A percentile compares a stretch with the other conserved stretches of the same genome.
Evolutionary conservation across 805 yeast species (phyloP).

Genomic region (Schwanniomyces occidentalis): DNA sequence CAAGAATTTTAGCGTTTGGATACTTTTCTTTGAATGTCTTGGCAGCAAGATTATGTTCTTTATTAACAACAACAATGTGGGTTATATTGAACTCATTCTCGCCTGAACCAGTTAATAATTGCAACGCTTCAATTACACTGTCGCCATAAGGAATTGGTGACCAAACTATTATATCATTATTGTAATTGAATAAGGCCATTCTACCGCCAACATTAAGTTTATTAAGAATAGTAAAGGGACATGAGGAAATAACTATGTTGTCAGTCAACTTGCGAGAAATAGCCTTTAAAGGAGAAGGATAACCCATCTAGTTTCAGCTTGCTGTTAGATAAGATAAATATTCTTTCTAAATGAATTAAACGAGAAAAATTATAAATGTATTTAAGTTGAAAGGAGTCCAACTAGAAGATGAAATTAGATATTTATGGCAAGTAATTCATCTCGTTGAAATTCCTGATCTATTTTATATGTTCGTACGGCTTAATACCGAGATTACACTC

Average conservation of each 20-base stretch:
- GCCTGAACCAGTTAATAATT: conserved; percentile 22
- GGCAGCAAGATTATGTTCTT: conserved; percentile 59
- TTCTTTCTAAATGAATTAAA: too few species aligned
- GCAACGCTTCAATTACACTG: conserved; percentile 39
- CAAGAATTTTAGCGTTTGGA: conserved; percentile 50
- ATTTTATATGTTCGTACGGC: too few species aligned
- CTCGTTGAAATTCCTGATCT: too few species aligned
- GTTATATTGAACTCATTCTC: conserved; percentile 33
- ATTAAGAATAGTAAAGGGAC: conserved; percentile 31
- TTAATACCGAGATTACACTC: too few species aligned
- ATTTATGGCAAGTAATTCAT: too few species aligned
- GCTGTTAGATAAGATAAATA: too few species aligned
- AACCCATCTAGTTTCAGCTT: too few species aligned
- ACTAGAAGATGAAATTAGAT: too few species aligned
- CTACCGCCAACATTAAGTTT: conserved; percentile 40
- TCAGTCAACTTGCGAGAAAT: conserved; percentile 29
- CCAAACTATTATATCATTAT: conserved; percentile 45
- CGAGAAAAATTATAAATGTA: too few species aligned
- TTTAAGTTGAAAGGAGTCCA: too few species aligned
- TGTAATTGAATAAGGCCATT: conserved; percentile 37
- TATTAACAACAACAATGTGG: conserved; percentile 55
- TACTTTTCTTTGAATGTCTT: conserved; percentile 43
- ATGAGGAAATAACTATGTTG: conserved; percentile 33
- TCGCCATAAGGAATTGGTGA: conserved; percentile 56
- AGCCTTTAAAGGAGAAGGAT: conserved; percentile 34